Conservation (phyloP, 2,329 filamentous ascomycete species). For the Fusarium dlaminii region DNA sequence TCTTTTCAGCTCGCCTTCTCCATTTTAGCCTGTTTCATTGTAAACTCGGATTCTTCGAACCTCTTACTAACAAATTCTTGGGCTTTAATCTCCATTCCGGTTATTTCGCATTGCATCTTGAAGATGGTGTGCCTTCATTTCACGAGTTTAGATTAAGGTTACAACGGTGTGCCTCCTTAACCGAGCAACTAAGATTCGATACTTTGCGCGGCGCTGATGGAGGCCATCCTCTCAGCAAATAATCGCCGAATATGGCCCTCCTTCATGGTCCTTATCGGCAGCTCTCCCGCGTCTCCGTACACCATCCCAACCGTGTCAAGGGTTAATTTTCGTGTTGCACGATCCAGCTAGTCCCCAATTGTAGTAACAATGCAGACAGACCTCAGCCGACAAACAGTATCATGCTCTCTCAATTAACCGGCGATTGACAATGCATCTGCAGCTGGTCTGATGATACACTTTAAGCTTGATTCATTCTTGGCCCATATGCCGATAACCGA, state of each 20-base stretch:
- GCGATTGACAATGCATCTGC: background rate
- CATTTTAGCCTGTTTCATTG: slow-evolving; percentile 6
- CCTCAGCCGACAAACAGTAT: background rate
- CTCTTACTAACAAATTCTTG: background rate
- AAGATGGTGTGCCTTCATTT: slow-evolving; percentile 8
- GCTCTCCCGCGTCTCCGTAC: slow-evolving; percentile 36
- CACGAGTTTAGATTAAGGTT: slow-evolving; percentile 8
- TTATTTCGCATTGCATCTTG: slow-evolving; percentile 1
- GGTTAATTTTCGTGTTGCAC: background rate
- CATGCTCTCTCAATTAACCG: background rate
- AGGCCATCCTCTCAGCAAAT: slow-evolving; percentile 7
- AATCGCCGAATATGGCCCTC: slow-evolving; percentile 5
- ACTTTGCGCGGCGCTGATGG: background rate
- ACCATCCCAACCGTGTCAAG: background rate
- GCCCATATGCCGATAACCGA: slow-evolving; percentile 16
- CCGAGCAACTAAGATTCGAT: background rate
- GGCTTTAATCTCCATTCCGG: background rate
- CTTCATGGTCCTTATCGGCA: slow-evolving; percentile 23
- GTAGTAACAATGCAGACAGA: background rate
- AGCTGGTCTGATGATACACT: background rate
- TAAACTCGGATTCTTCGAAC: background rate
- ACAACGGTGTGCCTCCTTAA: background rate
- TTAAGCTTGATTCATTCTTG: background rate
- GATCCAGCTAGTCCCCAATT: background rate
- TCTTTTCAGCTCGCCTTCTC: slow-evolving; percentile 8